Evolutionary conservation across 768 basidiomycete species (phyloP).

Genomic region (Tricholoma matsutake): DNA sequence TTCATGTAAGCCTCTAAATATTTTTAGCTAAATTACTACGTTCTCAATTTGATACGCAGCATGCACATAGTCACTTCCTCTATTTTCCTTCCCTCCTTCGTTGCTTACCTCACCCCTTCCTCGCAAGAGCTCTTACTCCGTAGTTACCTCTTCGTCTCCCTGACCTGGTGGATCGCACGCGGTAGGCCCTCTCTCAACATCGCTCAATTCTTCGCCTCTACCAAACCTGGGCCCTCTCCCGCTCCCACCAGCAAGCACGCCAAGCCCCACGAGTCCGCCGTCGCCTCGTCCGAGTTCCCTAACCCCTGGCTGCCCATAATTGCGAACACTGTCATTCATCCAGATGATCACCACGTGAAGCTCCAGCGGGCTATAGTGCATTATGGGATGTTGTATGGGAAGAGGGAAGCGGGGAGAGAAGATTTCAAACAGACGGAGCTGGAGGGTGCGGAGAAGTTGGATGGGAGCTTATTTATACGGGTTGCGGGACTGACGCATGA

Average conservation of each 20-base stretch:
- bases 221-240: conserved; percentile 40
- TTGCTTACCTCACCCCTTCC: conserved; percentile 34
- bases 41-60: conserved; percentile 30
- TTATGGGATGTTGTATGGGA: conserved; percentile 26
- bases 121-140: conserved; percentile 56
- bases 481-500: conserved; percentile 41
- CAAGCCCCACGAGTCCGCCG: conserved; percentile 20
- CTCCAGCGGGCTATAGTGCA: conserved; percentile 36
- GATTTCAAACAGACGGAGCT: conserved; percentile 31
- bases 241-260: conserved; percentile 12
- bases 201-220: conserved; percentile 41
- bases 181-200: conserved; percentile 53
- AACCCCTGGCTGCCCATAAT: conserved; percentile 63
- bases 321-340: conserved; percentile 52
- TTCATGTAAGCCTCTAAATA: conserved; percentile 14
- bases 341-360: conserved; percentile 50
- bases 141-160: conserved; percentile 50
- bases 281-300: conserved; percentile 27
- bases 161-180: conserved; percentile 56
- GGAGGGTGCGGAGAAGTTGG: conserved; percentile 44
- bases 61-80: conserved; percentile 53
- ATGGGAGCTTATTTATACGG: conserved; percentile 57
- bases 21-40: background rate
- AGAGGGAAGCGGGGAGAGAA: conserved; percentile 23
- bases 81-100: conserved; percentile 53